Conservation (phyloP, 768 basidiomycete genomes). For the Boletus bicolor region DNA sequence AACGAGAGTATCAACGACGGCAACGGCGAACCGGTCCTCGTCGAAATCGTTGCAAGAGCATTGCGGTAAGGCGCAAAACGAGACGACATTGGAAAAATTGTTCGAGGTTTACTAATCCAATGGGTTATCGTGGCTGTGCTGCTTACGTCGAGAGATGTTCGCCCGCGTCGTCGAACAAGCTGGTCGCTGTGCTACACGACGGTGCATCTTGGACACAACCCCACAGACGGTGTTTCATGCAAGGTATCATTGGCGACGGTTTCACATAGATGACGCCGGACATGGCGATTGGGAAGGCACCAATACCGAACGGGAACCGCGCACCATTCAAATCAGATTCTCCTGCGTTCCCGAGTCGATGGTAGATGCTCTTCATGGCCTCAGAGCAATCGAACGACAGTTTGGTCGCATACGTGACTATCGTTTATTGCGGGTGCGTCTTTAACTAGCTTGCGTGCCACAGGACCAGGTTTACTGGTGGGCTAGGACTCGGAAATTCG, state of each 20-base stretch:
- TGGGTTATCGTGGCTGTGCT: slow-evolving; percentile 14
- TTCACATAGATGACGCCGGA: slow-evolving; percentile 24
- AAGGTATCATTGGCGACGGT: slow-evolving; percentile 7
- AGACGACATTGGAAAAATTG: slow-evolving; percentile 22
- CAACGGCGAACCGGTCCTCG: slow-evolving; percentile 69
- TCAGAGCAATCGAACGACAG: slow-evolving; percentile 54
- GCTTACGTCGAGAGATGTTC: slow-evolving; percentile 13
- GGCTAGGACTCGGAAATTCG: slow-evolving; percentile 47
- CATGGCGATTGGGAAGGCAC: slow-evolving; percentile 17
- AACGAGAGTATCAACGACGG: slow-evolving; percentile 79
- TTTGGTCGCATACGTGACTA: slow-evolving; percentile 49
- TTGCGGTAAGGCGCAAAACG: slow-evolving; percentile 48
- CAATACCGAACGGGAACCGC: slow-evolving; percentile 6
- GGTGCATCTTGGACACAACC: background rate
- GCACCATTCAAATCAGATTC: slow-evolving; percentile 40
- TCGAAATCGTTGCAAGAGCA: slow-evolving; percentile 57
- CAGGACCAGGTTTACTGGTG: background rate
- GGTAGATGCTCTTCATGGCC: slow-evolving; percentile 47
- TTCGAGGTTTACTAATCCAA: slow-evolving; percentile 18
- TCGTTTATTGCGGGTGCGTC: slow-evolving; percentile 40
- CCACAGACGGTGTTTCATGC: background rate
- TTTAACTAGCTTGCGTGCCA: background rate
- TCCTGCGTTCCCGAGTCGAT: slow-evolving; percentile 43
- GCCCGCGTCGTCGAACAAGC: slow-evolving; percentile 6
- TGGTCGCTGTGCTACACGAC: slow-evolving; percentile 5